Evolutionary conservation across 1,284 basidiomycete genomes (phyloP).

Genomic region (Austroboletus niveus): DNA sequence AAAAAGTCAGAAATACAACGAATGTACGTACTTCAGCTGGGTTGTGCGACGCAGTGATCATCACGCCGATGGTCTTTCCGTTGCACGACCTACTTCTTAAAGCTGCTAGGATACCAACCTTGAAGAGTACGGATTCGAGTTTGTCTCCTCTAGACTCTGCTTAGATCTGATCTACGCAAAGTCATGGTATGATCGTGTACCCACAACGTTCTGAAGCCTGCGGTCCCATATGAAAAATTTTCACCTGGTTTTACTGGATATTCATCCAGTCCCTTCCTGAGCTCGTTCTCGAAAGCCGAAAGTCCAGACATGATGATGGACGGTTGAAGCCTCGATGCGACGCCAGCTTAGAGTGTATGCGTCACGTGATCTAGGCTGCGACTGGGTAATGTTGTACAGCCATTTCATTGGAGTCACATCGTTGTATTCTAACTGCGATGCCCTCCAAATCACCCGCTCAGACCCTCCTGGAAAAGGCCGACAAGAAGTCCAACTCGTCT

Average conservation of each 20-base stretch:
- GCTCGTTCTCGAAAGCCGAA: conserved; percentile 21
- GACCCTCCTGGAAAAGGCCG: conserved; percentile 77
- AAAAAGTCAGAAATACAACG: not conserved
- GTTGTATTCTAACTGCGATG: conserved; percentile 34
- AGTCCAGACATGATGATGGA: conserved; percentile 42
- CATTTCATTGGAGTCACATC: not conserved
- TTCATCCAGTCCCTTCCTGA: conserved; percentile 50
- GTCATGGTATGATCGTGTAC: conserved; percentile 32
- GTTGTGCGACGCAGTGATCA: conserved; percentile 99
- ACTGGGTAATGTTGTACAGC: not conserved
- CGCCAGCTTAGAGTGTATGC: not conserved
- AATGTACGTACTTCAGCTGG: conserved; percentile 75
- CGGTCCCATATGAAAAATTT: conserved; percentile 88
- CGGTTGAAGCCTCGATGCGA: not conserved
- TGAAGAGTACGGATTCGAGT: conserved; percentile 92
- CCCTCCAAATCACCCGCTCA: conserved; percentile 52
- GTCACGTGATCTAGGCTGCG: conserved; percentile 22
- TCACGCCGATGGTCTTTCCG: conserved; percentile 92
- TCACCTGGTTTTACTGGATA: conserved; percentile 65
- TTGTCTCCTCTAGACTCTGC: conserved; percentile 58
- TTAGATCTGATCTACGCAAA: conserved; percentile 15
- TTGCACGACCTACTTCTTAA: conserved; percentile 88
- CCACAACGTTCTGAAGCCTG: conserved; percentile 91
- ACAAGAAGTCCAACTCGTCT: conserved; percentile 87
- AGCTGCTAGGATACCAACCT: conserved; percentile 88